Base-by-base conservation (phyloP, 306 rosid genomes). In the Cyclanthera cordifolia region DNA sequence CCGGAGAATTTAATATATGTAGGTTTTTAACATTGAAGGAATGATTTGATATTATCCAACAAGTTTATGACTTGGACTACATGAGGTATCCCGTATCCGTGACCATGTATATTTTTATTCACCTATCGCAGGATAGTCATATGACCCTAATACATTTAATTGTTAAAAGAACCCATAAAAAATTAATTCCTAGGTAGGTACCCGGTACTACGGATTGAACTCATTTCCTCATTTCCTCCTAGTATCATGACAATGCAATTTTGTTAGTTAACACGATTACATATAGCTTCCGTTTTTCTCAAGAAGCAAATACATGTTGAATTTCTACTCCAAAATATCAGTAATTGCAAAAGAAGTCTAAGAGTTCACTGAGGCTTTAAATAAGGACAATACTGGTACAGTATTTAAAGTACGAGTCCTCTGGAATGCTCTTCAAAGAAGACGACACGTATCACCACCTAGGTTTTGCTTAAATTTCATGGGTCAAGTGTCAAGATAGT, bases 321-420 rank as follows among this genome's bases (percentile, higher is more conserved):
- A 63, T 61, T 19, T 14, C 50, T 20, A 5, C 9, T 6, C 17
- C 13, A 11, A n/a, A 64, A 41, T 65, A 45, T 45, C 50, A 21
- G 10, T 20, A 45, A 25, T 25, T 27, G 37, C n/a, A 37, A 37
- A 37, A 60, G 24, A 32, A 65, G 70, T 13, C 8, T 41, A 13
- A 12, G 46, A 21, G 70, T 41, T 37, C 69, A 64, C 28, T 24
- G 5, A 64, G 70, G 70, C 28, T 63, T 63, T 21, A 43, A 43
- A 41, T 43, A 43, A 20, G 24, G 15, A 67, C 43, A 27, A 48
- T 9, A 46, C 43, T 25, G 15, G 16, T 48, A 53, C 45, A 67
- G 27, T 67, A 67, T 41, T 64, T 65, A 11, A 23, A 41, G 17
- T 13, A 65, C 3, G 17, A 23, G 17, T 43, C 34, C 52, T 14